These are phyloP conservation scores for Fraxinus latifolia DNA, from an alignment of 305 asterid genomes.

Conservation along the genomic window DNA sequence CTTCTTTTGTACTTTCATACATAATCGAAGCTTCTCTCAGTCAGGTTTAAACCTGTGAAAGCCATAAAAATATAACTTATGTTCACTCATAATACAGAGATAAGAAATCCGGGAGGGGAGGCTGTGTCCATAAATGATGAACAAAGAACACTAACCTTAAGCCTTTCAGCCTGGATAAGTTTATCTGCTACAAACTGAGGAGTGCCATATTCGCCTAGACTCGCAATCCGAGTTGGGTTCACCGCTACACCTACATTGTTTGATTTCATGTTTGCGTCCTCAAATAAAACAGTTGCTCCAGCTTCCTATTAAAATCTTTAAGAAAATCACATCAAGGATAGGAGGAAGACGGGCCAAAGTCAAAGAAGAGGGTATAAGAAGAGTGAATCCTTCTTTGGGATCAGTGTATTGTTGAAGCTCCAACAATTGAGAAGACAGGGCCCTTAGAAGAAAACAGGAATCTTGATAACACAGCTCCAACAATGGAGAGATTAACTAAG, in stretches of 20 bases:
- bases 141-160: slow-evolving; percentile 45
- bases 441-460: slow-evolving; percentile 30
- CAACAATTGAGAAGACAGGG: slow-evolving; percentile 36
- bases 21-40: slow-evolving; percentile 10
- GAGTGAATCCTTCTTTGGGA: slow-evolving; percentile 60
- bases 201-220: slow-evolving; percentile 65
- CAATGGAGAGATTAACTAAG: slow-evolving; percentile 36
- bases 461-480: slow-evolving; percentile 33
- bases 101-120: not conserved
- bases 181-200: slow-evolving; percentile 87
- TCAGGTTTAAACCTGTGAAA: not conserved
- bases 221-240: slow-evolving; percentile 64
- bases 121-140: not conserved
- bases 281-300: slow-evolving; percentile 75
- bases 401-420: slow-evolving; percentile 66
- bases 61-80: not conserved
- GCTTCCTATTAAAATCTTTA: slow-evolving; percentile 28
- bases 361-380: slow-evolving; percentile 80
- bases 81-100: not conserved
- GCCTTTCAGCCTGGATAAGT: slow-evolving; percentile 76
- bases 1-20: slow-evolving; percentile 81
- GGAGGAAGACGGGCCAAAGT: slow-evolving; percentile 41
- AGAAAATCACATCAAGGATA: not conserved
- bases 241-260: slow-evolving; percentile 82
- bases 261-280: slow-evolving; percentile 57